These are phyloP conservation scores for Xylaria sp. DNA, from an alignment of 2,329 filamentous ascomycete genomes.

Conservation along the genomic window DNA sequence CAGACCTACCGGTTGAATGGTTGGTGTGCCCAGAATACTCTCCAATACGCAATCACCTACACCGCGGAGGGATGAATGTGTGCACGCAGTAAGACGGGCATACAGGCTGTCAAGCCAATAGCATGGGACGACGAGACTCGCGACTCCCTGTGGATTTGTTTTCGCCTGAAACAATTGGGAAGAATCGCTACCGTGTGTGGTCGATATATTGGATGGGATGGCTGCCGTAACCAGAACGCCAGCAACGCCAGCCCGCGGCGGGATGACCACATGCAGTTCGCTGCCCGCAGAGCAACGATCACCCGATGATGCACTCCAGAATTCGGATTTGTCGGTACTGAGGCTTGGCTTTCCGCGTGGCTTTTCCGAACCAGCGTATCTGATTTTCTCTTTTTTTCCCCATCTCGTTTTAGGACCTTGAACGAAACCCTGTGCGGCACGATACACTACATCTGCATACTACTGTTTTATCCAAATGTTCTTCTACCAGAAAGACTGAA, in stretches of 20 bases:
- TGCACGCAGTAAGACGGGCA: constrained; percentile 36
- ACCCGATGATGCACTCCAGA: constrained; percentile 37
- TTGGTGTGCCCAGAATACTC: constrained; percentile 7
- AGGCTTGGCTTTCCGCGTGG: constrained; percentile 30
- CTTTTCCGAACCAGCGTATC: constrained; percentile 23
- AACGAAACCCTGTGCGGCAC: constrained; percentile 8
- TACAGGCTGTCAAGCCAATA: constrained; percentile 21
- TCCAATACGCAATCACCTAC: constrained; percentile 2
- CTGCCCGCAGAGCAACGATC: constrained; percentile 32
- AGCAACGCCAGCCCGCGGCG: constrained; percentile 19
- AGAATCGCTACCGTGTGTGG: constrained; percentile 12
- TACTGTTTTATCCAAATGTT: not conserved
- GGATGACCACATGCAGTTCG: constrained; percentile 33
- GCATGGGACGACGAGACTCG: constrained; percentile 11
- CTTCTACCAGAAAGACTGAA: not conserved
- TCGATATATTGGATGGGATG: constrained; percentile 23
- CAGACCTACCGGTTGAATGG: constrained; percentile 16
- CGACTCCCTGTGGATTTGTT: constrained; percentile 22
- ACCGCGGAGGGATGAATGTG: constrained; percentile 20
- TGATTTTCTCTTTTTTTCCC: not conserved
- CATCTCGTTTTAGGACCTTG: not conserved
- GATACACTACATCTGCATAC: not conserved
- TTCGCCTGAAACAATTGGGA: constrained; percentile 31
- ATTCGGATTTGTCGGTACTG: constrained; percentile 28
- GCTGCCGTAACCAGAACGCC: constrained; percentile 8